Base-by-base conservation (phyloP, 495 filamentous ascomycete genomes). In the Cetradonia linearis region DNA sequence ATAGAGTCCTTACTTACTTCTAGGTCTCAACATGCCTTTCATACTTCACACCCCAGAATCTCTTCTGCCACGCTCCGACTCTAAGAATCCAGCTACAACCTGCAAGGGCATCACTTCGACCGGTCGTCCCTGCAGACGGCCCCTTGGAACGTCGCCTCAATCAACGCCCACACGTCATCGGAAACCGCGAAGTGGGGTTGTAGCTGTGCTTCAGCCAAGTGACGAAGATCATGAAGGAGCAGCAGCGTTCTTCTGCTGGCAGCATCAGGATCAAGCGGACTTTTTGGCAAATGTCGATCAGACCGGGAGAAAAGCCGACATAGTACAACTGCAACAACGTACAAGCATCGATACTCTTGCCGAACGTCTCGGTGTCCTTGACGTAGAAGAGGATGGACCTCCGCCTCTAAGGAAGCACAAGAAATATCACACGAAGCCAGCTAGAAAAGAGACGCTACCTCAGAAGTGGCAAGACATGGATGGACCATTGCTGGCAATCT, bases 251-350 rank as follows among this genome's bases (percentile, higher is more conserved):
- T 98, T 89, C 69, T 98, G 93, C 77, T 94, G 89, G 86, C 87
- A 94, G 68, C 93, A 98, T 72, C 89, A 88, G 65, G 89, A 94
- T 61, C 93, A 98, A 70, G 89, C 89, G 25, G 71, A 66, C 7
- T 64, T 64, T 23, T 52, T 74, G 5, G 59, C 66, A 30, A 16
- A 25, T 3, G 38, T 23, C 16, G 48, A 59, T 23, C 60, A 59
- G 56, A 64, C 48, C 62, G 46, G 59, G 28, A 30, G 54, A 62
- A 56, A 57, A 25, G 52, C 55, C 8, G 57, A 40, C 20, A 68
- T 67, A 10, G 67, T 66, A 37, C 69, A 67, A 36, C 61, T 81
- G 28, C 76, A 83, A 65, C 74, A 82, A 56, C 77, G 86, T 58
- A 83, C 81, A 42, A 95, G 90, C 68, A 79, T 95, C 49, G 91